Percentiles rank a stretch among this genome's conserved stretches.
Conservation (phyloP, 768 basidiomycete species). For the Boletus fagicola region DNA sequence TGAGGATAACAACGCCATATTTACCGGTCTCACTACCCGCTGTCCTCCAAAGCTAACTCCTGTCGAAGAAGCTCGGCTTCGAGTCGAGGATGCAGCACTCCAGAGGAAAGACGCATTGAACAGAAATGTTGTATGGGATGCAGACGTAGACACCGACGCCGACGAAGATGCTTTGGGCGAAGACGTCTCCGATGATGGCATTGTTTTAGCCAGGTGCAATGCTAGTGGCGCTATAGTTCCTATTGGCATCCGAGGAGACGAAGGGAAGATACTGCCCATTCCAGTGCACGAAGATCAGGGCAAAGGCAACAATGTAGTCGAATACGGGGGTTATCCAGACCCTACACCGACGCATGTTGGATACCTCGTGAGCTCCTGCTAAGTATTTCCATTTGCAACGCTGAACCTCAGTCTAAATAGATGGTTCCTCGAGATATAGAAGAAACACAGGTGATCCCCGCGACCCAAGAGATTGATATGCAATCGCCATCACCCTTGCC, state of each 20-base stretch:
- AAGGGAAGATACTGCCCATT: conserved; percentile 52
- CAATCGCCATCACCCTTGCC: conserved; percentile 23
- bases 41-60: conserved; percentile 48
- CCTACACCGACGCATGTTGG: conserved; percentile 52
- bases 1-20: conserved; percentile 56
- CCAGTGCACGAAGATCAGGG: conserved; percentile 24
- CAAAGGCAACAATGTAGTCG: conserved; percentile 14
- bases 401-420: conserved; percentile 11
- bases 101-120: conserved; percentile 61
- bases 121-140: conserved; percentile 66
- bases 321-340: conserved; percentile 52
- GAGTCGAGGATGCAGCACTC: conserved; percentile 53
- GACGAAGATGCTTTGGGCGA: conserved; percentile 65
- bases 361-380: conserved; percentile 47
- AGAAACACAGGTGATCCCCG: conserved; percentile 50
- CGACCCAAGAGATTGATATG: conserved; percentile 32
- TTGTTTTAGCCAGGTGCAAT: conserved; percentile 25
- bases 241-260: conserved; percentile 56
- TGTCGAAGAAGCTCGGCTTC: conserved; percentile 52
- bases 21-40: conserved; percentile 44
- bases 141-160: conserved; percentile 52
- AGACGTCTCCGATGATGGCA: conserved; percentile 33
- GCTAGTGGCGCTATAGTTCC: conserved; percentile 35
- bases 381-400: neutral
- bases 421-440: conserved; percentile 36